phyloP scores from a whole-genome alignment of 768 basidiomycete species.

The Epithele typhae region DNA sequence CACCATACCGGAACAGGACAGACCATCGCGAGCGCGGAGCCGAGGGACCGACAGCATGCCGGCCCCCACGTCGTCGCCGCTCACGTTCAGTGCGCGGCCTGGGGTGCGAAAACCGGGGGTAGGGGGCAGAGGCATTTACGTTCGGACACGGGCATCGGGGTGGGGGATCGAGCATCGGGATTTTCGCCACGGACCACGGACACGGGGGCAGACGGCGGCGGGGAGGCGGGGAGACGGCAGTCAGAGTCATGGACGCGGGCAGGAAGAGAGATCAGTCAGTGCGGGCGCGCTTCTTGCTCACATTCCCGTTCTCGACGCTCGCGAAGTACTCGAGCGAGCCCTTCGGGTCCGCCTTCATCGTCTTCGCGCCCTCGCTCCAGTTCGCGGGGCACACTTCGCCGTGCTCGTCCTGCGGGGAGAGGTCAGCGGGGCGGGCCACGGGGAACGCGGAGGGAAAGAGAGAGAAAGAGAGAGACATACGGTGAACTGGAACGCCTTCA shows the following conservation, averaged over 20 bases:
- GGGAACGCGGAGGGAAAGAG: slow-evolving; percentile 22
- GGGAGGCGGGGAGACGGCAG: no score
- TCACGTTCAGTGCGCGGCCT: no score
- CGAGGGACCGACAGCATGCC: no score
- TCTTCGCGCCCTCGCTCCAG: slow-evolving; percentile 79
- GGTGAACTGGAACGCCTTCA: slow-evolving; percentile 92
- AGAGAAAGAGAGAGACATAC: slow-evolving; percentile 45
- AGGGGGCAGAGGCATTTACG: no score
- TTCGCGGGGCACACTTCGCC: slow-evolving; percentile 93
- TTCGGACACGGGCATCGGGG: no score
- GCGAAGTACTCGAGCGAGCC: slow-evolving; percentile 73
- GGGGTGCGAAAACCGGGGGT: no score
- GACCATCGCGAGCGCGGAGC: no score
- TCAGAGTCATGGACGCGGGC: slow-evolving; percentile 13
- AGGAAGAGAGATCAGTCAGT: slow-evolving; percentile 33
- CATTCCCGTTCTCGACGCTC: slow-evolving; percentile 31
- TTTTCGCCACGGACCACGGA: no score
- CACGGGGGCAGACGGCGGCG: no score
- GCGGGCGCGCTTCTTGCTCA: slow-evolving; percentile 56
- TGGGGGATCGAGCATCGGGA: no score
- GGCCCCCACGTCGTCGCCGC: no score
- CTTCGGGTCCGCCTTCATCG: slow-evolving; percentile 77
- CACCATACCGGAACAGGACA: no score
- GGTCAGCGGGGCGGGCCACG: not conserved
- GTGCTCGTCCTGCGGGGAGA: slow-evolving; percentile 59